phyloP scores from a whole-genome alignment of 805 yeast genomes.

The Saccharomycopsis synnaedendra region DNA sequence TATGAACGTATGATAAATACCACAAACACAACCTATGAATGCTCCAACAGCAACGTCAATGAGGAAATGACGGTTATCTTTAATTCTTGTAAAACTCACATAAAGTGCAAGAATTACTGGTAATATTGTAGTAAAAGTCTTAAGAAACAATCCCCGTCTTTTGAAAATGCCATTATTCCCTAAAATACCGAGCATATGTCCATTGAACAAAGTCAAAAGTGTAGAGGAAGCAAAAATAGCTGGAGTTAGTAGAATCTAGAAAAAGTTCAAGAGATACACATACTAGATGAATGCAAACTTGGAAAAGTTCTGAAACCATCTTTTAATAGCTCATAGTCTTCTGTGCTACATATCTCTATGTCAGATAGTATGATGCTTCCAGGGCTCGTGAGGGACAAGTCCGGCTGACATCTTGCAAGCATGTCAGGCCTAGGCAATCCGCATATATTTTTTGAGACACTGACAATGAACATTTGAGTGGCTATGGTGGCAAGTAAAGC shows the following conservation, averaged over 20 bases:
- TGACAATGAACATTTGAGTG: constrained; percentile 6
- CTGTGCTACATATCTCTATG: constrained; percentile 1
- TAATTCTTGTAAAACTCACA: constrained; percentile 8
- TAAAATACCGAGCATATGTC: not conserved
- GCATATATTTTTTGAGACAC: constrained; percentile 11
- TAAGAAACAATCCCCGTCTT: constrained; percentile 1
- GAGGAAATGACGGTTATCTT: constrained; percentile 10
- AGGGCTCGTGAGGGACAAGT: not conserved
- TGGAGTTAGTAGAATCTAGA: not conserved
- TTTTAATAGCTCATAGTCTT: not conserved
- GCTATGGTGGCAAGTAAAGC: constrained; percentile 2
- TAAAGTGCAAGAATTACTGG: constrained; percentile 5
- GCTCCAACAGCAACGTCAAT: constrained; percentile 7
- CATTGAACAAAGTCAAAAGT: constrained; percentile 2
- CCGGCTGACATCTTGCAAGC: constrained; percentile 5
- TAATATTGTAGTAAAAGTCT: constrained; percentile 1
- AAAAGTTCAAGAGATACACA: not conserved
- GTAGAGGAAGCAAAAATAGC: constrained; percentile 8
- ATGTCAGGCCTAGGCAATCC: constrained; percentile 12
- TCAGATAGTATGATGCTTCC: not conserved
- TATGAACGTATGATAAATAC: not conserved
- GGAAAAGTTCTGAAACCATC: constrained; percentile 10
- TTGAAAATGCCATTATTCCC: not conserved
- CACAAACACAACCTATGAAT: constrained; percentile 2
- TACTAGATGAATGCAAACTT: constrained; percentile 8